Evolutionary conservation across 306 rosid species (phyloP).

Genomic region (Malus orientalis): DNA sequence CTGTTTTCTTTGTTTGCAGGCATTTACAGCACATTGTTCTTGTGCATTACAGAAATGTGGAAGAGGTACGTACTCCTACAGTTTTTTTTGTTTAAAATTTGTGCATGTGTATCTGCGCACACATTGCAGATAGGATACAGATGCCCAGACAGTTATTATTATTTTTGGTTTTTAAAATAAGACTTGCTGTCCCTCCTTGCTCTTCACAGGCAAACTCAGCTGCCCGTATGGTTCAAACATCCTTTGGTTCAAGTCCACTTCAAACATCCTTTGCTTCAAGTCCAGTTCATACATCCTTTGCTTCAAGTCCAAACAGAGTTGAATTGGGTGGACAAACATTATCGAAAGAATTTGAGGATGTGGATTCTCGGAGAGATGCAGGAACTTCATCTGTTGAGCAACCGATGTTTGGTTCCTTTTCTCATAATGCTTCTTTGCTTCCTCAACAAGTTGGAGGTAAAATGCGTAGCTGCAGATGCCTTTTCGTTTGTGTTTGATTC

Average conservation of each 20-base stretch:
- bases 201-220: conserved; percentile 28
- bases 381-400: conserved; percentile 25
- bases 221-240: neutral
- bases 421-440: conserved; percentile 20
- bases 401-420: conserved; percentile 24
- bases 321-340: conserved; percentile 25
- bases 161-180: too few relatives aligned
- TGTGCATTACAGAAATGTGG: conserved; percentile 64
- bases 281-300: conserved; percentile 31
- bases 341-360: conserved; percentile 35
- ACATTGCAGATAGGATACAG: too few relatives aligned
- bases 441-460: conserved; percentile 36
- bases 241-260: conserved; percentile 10
- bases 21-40: conserved; percentile 65
- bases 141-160: too few relatives aligned
- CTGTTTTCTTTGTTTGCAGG: conserved; percentile 13
- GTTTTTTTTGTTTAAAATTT: too few relatives aligned
- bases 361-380: conserved; percentile 31
- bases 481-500: neutral
- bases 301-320: conserved; percentile 30
- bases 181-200: conserved; percentile 8
- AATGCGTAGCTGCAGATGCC: conserved; percentile 1
- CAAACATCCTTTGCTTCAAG: too few relatives aligned
- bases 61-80: conserved; percentile 48
- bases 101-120: too few relatives aligned